A percentile compares a stretch with the other conserved stretches of the same genome.
phyloP scores from a whole-genome alignment of 768 basidiomycete species.

The Agaricus sinodeliciosus region DNA sequence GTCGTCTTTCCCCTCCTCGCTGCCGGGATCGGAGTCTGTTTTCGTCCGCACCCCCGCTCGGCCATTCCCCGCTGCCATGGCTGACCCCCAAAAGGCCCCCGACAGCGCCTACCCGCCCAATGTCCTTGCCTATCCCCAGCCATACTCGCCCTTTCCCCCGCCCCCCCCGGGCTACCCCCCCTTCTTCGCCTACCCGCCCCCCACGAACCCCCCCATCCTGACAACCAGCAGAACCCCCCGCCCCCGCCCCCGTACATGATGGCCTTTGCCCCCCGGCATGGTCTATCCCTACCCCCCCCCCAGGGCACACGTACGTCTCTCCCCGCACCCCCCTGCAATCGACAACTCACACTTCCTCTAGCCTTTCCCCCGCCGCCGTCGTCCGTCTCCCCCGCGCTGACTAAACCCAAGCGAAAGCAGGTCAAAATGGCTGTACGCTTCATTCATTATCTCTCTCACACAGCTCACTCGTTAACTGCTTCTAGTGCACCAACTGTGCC shows the following conservation, averaged over 20 bases:
- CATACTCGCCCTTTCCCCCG: constrained; percentile 24
- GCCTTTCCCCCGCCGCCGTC: constrained; percentile 19
- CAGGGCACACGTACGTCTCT: constrained; percentile 29
- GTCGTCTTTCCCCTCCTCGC: constrained; percentile 16
- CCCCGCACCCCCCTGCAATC: too few species aligned
- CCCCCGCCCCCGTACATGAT: constrained; percentile 35
- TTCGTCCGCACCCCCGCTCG: constrained; percentile 24
- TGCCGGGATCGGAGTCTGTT: constrained; percentile 38
- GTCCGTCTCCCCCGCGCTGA: neutral
- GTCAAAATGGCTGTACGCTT: constrained; percentile 74
- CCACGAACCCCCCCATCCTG: constrained; percentile 28
- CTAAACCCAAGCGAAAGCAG: constrained; percentile 66
- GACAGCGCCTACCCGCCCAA: constrained; percentile 28
- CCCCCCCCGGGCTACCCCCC: constrained; percentile 30
- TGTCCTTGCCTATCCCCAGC: constrained; percentile 24
- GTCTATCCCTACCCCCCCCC: constrained; percentile 37
- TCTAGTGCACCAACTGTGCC: constrained; percentile 77
- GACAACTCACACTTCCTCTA: constrained; percentile 10
- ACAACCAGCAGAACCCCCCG: constrained; percentile 27
- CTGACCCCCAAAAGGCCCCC: constrained; percentile 27
- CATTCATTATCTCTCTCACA: neutral
- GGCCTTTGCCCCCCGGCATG: constrained; percentile 35
- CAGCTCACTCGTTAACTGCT: neutral
- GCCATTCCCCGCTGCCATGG: constrained; percentile 8
- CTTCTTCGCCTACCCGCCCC: constrained; percentile 36